Base-by-base conservation (phyloP, 2,329 filamentous ascomycete genomes). In the Teratosphaeria nubilosa region DNA sequence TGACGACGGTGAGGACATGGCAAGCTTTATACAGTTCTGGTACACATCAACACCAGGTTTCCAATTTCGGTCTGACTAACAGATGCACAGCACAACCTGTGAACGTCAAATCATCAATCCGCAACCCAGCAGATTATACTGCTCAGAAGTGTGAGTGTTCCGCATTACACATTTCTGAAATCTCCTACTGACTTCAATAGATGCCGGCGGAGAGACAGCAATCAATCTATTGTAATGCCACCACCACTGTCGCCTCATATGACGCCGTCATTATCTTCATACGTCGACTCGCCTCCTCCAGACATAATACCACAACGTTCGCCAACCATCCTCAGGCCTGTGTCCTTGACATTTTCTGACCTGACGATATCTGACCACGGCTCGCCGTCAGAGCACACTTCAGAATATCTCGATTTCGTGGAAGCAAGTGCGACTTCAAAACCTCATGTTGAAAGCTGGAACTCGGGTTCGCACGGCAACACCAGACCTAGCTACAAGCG, bases 51-150 rank as follows among this genome's bases (percentile, higher is more conserved):
- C 2, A 30, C 25, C 13, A 9, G 25, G 13, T 13, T 22, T 27
- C n/a, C 13, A 30, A 10, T 3, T n/a, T 30, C 22, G 25, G 14
- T 9, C 14, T 3, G 20, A n/a, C 51, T 53, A 22, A 30, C n/a
- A 34, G 10, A 4, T n/a, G 9, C 11, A 32, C 67, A 86, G 83
- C 72, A 80, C 83, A 62, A 84, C 80, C 67, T 86, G 83, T 71
- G 83, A 86, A 70, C 84, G 79, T 70, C 83, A 86, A 73, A 86
- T 86, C 65, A 78, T 82, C 56, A 78, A 80, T 32, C 83, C 83
- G 16, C 79, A 80, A 69, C 81, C 82, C 67, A 77, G 77, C 16
- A 76, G 84, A 48, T 75, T 86, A 51, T 86, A 86, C 69, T 86
- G 83, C 74, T 85, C 82, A 55, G 82, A 85, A 75, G 79, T 79